These are phyloP conservation scores for Aureobasidium leucospermi DNA, from an alignment of 2,329 filamentous ascomycete genomes.

Conservation along the genomic window DNA sequence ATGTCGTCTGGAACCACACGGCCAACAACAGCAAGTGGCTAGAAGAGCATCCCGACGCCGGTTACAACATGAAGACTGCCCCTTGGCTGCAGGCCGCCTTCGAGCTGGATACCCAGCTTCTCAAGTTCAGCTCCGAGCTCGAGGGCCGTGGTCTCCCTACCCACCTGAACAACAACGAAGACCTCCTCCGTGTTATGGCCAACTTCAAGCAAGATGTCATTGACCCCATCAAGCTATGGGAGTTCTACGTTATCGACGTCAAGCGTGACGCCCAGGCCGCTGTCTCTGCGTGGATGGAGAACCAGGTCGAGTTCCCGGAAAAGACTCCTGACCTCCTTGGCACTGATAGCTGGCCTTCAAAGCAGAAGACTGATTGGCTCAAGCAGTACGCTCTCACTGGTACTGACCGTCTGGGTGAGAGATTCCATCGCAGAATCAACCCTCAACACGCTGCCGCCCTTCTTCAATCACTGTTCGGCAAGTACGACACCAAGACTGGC, in stretches of 20 bases:
- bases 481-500: slow-evolving; percentile 49
- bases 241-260: slow-evolving; percentile 83
- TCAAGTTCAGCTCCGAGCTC: slow-evolving; percentile 57
- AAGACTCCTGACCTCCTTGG: slow-evolving; percentile 46
- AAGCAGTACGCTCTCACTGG: slow-evolving; percentile 62
- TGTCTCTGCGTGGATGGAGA: slow-evolving; percentile 63
- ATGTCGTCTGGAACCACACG: slow-evolving; percentile 97
- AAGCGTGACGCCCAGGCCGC: slow-evolving; percentile 62
- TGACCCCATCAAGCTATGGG: slow-evolving; percentile 73
- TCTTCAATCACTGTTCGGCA: slow-evolving; percentile 61
- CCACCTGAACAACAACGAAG: slow-evolving; percentile 60
- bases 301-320: slow-evolving; percentile 49
- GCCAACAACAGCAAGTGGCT: slow-evolving; percentile 94
- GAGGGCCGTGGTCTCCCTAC: slow-evolving; percentile 65
- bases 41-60: slow-evolving; percentile 85
- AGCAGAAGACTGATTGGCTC: slow-evolving; percentile 58
- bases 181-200: slow-evolving; percentile 75
- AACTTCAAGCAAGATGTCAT: slow-evolving; percentile 76
- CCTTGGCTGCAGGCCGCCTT: slow-evolving; percentile 62
- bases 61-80: slow-evolving; percentile 88
- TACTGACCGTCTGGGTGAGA: slow-evolving; percentile 67
- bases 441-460: slow-evolving; percentile 63
- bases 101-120: slow-evolving; percentile 69
- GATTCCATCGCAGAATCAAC: slow-evolving; percentile 66
- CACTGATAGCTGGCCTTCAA: slow-evolving; percentile 48